Base-by-base conservation (phyloP, 2,329 filamentous ascomycete genomes). In the Colletotrichum neosansevieriae region DNA sequence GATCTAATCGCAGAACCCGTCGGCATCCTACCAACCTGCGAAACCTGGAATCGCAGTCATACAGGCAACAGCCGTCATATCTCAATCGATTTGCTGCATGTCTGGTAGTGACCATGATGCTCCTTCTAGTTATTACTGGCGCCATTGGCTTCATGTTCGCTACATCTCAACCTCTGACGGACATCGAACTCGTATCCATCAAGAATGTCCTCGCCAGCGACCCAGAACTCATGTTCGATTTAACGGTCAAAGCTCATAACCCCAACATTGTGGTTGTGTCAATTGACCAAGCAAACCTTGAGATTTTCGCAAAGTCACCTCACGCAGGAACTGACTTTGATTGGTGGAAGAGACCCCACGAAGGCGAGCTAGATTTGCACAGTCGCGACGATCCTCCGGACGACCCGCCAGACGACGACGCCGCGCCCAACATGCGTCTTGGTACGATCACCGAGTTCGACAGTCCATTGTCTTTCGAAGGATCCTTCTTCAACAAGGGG, bases 281-380 rank as follows among this genome's bases (percentile, higher is more conserved):
- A 2, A 89, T 99, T 42, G 90, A 92, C 71, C 90, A 94, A 53
- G 91, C 97, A 76, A 94, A 98, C 76, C 85, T 98, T 65, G 94
- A 97, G 75, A 88, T 99, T 36, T 98, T 98, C 79, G 96, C 96
- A 34, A 97, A 97, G 79, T 98, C 94, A 68, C 93, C 92, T 69
- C 92, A 95, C 76, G 92, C 95, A 12, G 92, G 93, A n/a, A 86
- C 85, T 7, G 88, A 89, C 73, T 86, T 83, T 29, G 85, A 88
- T 74, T 89, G 88, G 87, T 86, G 86, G 85, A 82, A 83, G 19
- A 77, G 79, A 70, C 83, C 83, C 34, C 72, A 79, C 47, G 72
- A 73, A 2, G 51, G 65, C 38, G 58, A 56, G 17, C 63, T 63
- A n/a, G 71, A 63, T 3, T 56, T 71, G 15, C 72, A 73, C 49